These are phyloP conservation scores for Trametopsis cervina DNA, from an alignment of 768 basidiomycete genomes.

Conservation along the genomic window DNA sequence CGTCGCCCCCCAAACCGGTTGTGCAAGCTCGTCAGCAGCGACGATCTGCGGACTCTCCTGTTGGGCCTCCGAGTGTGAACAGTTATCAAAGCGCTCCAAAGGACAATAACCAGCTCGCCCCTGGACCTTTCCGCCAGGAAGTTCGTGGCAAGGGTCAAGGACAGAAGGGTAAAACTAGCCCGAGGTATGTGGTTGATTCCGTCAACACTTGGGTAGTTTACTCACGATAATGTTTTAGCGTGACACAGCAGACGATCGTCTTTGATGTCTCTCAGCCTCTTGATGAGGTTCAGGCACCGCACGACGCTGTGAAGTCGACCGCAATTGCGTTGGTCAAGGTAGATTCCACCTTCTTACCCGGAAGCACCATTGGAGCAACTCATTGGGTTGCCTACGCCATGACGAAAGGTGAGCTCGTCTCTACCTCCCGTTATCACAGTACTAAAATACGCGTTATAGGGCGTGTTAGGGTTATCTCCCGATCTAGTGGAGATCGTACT, in stretches of 20 bases:
- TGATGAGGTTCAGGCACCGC: slow-evolving; percentile 69
- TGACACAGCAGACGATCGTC: slow-evolving; percentile 59
- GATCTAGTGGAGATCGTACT: slow-evolving; percentile 83
- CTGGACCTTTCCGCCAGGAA: slow-evolving; percentile 35
- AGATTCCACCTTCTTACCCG: slow-evolving; percentile 76
- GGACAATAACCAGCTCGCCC: slow-evolving; percentile 68
- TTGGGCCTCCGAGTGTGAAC: slow-evolving; percentile 24
- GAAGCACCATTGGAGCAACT: slow-evolving; percentile 84
- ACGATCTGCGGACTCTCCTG: slow-evolving; percentile 45
- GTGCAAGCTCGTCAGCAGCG: slow-evolving; percentile 21
- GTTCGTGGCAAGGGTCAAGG: slow-evolving; percentile 32
- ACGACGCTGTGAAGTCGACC: slow-evolving; percentile 79
- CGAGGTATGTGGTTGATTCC: slow-evolving; percentile 35
- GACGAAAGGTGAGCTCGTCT: slow-evolving; percentile 59
- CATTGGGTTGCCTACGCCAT: slow-evolving; percentile 93
- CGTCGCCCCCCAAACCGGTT: slow-evolving; percentile 59
- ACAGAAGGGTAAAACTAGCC: slow-evolving; percentile 46
- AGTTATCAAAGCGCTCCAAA: slow-evolving; percentile 35
- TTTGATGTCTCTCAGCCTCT: slow-evolving; percentile 71
- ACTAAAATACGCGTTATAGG: slow-evolving; percentile 29
- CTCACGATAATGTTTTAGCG: slow-evolving; percentile 27
- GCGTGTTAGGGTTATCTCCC: slow-evolving; percentile 82
- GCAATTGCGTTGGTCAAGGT: slow-evolving; percentile 86
- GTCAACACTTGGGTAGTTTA: background rate
- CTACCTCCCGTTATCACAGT: background rate